These are phyloP conservation scores for Chimonanthus salicifolius DNA, from an alignment of 164 flowering plant genomes.

Conservation along the genomic window DNA sequence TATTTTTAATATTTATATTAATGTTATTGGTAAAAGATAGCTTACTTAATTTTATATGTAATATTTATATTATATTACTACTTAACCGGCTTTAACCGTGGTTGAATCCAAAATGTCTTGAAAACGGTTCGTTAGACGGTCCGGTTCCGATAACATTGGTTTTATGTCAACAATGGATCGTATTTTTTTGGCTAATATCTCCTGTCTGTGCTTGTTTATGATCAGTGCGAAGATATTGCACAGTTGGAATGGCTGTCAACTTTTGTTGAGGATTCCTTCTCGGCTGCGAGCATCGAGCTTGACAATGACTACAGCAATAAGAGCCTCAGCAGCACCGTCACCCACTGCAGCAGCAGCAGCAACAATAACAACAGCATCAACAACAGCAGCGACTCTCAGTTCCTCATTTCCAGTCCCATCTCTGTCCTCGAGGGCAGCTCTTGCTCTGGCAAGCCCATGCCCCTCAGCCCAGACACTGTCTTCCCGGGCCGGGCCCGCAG, in stretches of 20 bases:
- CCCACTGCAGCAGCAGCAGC: not conserved
- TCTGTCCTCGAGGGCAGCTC: conserved; percentile 89
- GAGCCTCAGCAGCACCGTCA: not conserved
- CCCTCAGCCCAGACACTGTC: conserved; percentile 28
- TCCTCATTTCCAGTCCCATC: conserved; percentile 67
- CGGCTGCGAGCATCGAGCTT: conserved; percentile 37
- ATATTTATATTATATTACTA: too few relatives aligned
- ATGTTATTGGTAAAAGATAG: too few relatives aligned
- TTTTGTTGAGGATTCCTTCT: conserved; percentile 79
- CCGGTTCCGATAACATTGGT: too few relatives aligned
- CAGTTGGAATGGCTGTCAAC: conserved; percentile 86
- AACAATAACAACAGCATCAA: conserved; percentile 1
- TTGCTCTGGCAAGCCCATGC: conserved; percentile 36
- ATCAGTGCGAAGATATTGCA: conserved; percentile 77
- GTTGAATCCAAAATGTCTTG: too few relatives aligned
- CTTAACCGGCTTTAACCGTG: too few relatives aligned
- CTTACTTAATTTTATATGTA: too few relatives aligned
- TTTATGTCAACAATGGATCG: too few relatives aligned
- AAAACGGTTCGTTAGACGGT: too few relatives aligned
- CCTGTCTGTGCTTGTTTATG: not conserved
- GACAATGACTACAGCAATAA: conserved; percentile 21
- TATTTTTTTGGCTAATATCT: too few relatives aligned
- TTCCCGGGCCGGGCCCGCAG: conserved; percentile 62
- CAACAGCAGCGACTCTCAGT: conserved; percentile 17
- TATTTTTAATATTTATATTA: too few relatives aligned